Percentiles rank a stretch among this genome's conserved stretches.
Evolutionary conservation across 495 filamentous ascomycete species (phyloP).

Genomic region (Hypoxylon intermedium): DNA sequence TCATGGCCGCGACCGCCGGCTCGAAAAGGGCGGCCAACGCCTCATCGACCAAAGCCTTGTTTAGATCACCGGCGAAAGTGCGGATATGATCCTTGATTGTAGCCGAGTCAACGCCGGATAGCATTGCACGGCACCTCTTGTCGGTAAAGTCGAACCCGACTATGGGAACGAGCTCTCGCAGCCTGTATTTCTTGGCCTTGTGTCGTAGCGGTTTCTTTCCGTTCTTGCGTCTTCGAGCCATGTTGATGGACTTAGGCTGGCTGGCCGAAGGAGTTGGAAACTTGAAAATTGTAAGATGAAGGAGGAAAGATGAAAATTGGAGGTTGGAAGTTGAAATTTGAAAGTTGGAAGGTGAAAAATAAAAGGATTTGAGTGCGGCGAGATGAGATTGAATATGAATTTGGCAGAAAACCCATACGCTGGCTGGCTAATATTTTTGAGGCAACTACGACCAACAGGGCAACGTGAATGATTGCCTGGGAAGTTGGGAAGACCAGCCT

Average conservation of each 20-base stretch:
- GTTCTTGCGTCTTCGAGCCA: background rate
- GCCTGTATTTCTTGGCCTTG: background rate
- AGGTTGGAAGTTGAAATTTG: background rate
- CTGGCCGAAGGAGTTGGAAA: background rate
- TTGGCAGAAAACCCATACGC: too few relatives aligned
- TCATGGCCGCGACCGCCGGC: background rate
- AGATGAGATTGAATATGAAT: too few relatives aligned
- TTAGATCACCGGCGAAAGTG: background rate
- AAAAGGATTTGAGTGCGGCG: too few relatives aligned
- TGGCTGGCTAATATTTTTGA: too few relatives aligned
- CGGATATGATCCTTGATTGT: conserved; percentile 6
- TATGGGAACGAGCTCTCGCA: background rate
- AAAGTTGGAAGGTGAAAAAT: too few relatives aligned
- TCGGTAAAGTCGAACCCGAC: conserved; percentile 1
- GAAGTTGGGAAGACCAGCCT: too few relatives aligned
- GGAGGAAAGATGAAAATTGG: too few relatives aligned
- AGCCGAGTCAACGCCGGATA: background rate
- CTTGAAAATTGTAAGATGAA: background rate
- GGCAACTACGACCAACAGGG: too few relatives aligned
- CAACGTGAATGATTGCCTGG: too few relatives aligned
- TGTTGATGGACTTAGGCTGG: background rate
- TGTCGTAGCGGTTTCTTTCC: background rate
- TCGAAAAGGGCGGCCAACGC: background rate
- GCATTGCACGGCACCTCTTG: conserved; percentile 2
- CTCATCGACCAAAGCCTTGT: background rate